Evolutionary conservation across 139 green algal genomes (phyloP).

Genomic region (Chlorella vulgaris): DNA sequence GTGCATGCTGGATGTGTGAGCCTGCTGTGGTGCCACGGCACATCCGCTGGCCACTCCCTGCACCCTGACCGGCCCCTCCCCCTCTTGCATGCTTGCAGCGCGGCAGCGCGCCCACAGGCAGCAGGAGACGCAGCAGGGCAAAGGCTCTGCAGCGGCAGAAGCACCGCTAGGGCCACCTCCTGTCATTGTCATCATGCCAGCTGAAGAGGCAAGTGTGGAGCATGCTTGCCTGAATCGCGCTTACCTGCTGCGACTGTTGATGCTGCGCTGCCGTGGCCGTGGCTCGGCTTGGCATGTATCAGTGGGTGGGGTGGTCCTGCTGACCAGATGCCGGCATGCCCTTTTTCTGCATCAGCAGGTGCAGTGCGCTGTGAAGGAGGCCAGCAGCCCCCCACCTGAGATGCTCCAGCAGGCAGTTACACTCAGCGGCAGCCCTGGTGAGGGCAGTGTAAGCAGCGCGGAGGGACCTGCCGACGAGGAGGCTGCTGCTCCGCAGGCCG

Average conservation of each 20-base stretch:
- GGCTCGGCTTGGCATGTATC: no score
- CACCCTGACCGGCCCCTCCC: background rate
- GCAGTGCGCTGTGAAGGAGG: background rate
- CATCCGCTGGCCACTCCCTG: background rate
- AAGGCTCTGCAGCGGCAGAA: background rate
- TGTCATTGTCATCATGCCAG: background rate
- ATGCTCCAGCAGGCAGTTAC: no score
- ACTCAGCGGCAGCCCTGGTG: no score
- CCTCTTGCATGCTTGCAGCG: background rate
- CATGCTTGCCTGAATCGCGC: no score
- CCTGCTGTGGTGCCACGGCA: background rate
- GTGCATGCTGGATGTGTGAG: background rate
- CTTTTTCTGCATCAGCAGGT: background rate
- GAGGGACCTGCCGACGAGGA: no score
- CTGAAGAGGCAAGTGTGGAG: background rate
- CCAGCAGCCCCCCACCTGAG: no score
- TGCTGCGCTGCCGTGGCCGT: no score
- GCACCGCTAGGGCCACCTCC: background rate
- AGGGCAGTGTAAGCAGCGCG: no score
- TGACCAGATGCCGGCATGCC: background rate
- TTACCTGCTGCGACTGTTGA: no score
- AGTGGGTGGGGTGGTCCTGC: no score
- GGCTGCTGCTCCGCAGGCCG: no score
- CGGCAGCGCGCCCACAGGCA: background rate
- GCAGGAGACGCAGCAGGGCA: background rate